Evolutionary conservation across 2,329 filamentous ascomycete species (phyloP).

Genomic region (Dothistroma pini): DNA sequence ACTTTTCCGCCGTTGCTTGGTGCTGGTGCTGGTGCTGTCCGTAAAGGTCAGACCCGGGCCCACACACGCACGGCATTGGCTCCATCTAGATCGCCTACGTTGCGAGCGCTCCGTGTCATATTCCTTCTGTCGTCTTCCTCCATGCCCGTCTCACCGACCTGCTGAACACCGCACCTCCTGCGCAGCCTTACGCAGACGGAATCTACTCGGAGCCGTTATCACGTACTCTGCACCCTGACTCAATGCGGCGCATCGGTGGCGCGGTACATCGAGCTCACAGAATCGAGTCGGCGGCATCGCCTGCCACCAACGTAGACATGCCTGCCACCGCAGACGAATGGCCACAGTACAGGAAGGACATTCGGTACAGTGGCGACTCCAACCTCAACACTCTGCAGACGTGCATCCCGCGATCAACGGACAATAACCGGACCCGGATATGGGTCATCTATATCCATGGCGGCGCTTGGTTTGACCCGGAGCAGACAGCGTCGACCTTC

Average conservation of each 20-base stretch:
- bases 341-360: slow-evolving; percentile 26
- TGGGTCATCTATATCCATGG: slow-evolving; percentile 47
- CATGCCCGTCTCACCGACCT: neutral
- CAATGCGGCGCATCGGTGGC: neutral
- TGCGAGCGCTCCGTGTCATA: neutral
- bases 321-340: slow-evolving; percentile 19
- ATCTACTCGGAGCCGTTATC: neutral
- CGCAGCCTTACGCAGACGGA: neutral
- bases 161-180: neutral
- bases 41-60: neutral
- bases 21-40: neutral
- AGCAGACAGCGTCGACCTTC: slow-evolving; percentile 38
- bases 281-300: neutral
- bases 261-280: neutral
- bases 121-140: neutral
- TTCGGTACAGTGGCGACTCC: slow-evolving; percentile 31
- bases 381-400: slow-evolving; percentile 42
- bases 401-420: slow-evolving; percentile 38
- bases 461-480: slow-evolving; percentile 49
- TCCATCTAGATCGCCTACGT: neutral
- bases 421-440: slow-evolving; percentile 18
- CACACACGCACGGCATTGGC: neutral
- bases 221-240: neutral
- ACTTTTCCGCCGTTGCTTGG: neutral
- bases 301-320: slow-evolving; percentile 7